These are phyloP conservation scores for Trametes maxima DNA, from an alignment of 768 basidiomycete genomes.

Conservation along the genomic window DNA sequence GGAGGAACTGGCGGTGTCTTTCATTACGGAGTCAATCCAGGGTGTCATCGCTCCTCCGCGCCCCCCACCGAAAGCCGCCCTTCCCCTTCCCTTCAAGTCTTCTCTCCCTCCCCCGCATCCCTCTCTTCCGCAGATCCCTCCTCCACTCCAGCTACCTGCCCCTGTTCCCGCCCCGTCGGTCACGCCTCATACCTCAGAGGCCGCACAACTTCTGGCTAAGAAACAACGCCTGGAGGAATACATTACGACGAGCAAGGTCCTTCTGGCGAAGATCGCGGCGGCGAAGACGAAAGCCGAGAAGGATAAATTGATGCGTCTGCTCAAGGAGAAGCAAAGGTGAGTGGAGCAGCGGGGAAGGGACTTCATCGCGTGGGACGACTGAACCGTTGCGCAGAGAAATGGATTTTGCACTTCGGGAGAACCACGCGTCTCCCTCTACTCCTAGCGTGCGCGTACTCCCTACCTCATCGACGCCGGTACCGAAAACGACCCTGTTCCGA, in stretches of 20 bases:
- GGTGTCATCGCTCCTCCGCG: constrained; percentile 29
- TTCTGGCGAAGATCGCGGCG: constrained; percentile 49
- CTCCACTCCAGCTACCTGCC: not conserved
- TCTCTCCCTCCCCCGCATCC: not conserved
- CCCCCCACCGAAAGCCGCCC: not conserved
- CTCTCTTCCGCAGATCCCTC: not conserved
- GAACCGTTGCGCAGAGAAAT: constrained; percentile 33
- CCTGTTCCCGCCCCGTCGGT: not conserved
- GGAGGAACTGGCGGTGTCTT: constrained; percentile 57
- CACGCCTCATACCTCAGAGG: not conserved
- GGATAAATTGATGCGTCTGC: constrained; percentile 44
- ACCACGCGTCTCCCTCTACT: not conserved
- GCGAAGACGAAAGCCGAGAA: constrained; percentile 56
- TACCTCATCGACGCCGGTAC: constrained; percentile 1
- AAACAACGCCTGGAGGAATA: constrained; percentile 51
- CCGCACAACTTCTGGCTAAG: constrained; percentile 34
- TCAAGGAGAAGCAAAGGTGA: constrained; percentile 58
- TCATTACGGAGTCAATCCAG: constrained; percentile 60
- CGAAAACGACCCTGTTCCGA: constrained; percentile 12
- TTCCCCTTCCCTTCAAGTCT: not conserved
- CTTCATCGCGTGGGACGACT: not conserved
- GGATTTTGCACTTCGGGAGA: constrained; percentile 36
- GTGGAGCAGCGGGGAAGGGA: not conserved
- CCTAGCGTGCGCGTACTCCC: not conserved
- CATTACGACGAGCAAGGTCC: constrained; percentile 52